Conservation (phyloP, 2,329 filamentous ascomycete species). For the Xylaria sp. region DNA sequence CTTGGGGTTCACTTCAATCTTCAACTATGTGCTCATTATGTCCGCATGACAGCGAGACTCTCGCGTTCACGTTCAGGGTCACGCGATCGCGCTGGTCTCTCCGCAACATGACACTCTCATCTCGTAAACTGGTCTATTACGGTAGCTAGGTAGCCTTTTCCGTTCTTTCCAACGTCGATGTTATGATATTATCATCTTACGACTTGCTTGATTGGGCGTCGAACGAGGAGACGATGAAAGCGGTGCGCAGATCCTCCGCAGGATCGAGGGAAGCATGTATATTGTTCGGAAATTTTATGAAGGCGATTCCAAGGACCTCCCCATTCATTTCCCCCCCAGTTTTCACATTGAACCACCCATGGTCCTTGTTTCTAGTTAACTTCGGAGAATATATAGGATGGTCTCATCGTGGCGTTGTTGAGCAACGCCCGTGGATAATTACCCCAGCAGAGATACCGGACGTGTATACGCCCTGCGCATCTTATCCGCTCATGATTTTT, state of each 20-base stretch:
- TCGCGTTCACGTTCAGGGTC: too few species aligned
- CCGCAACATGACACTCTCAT: neutral
- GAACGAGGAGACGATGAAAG: slow-evolving; percentile 14
- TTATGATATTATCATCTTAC: neutral
- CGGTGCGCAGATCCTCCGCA: neutral
- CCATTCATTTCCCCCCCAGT: neutral
- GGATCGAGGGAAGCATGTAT: neutral
- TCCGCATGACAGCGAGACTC: neutral
- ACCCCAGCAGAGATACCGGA: neutral
- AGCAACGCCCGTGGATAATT: slow-evolving; percentile 12
- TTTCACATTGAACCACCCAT: neutral
- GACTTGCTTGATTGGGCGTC: slow-evolving; percentile 28
- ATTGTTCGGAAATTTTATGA: slow-evolving; percentile 1
- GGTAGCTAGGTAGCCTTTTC: neutral
- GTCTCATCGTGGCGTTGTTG: slow-evolving; percentile 18
- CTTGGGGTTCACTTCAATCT: neutral
- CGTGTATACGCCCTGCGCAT: neutral
- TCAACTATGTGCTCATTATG: neutral
- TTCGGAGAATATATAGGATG: slow-evolving; percentile 4
- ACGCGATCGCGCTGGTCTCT: neutral
- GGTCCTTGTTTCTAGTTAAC: neutral
- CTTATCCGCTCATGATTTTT: too few species aligned
- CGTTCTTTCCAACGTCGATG: neutral
- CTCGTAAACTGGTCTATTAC: neutral
- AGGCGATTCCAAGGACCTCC: neutral